phyloP scores from a whole-genome alignment of 73 alveolate species.

The Blepharisma japonicum region DNA sequence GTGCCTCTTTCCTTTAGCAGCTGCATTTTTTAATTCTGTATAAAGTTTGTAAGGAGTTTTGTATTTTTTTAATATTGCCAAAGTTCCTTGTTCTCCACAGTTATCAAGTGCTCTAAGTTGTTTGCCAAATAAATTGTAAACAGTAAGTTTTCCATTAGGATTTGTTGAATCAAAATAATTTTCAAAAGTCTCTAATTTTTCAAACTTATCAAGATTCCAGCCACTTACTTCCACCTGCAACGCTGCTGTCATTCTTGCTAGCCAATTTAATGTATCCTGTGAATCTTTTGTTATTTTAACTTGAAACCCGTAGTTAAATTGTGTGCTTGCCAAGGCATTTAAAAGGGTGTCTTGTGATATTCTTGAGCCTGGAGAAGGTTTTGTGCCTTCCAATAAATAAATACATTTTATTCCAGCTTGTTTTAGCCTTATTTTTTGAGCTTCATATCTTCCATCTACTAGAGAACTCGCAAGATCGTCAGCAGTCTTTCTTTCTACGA shows the following conservation, averaged over 20 bases:
- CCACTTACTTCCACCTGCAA: conserved; percentile 39
- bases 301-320: conserved; percentile 53
- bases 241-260: conserved; percentile 47
- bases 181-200: conserved; percentile 54
- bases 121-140: conserved; percentile 66
- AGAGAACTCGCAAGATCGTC: conserved; percentile 88
- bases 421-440: conserved; percentile 79
- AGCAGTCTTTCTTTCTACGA: conserved; percentile 88
- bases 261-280: conserved; percentile 55
- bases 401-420: conserved; percentile 67
- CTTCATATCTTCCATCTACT: conserved; percentile 88
- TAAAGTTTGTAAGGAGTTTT: conserved; percentile 68
- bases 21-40: conserved; percentile 54
- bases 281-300: conserved; percentile 34
- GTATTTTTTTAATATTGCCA: conserved; percentile 65
- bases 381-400: conserved; percentile 85
- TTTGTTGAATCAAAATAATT: conserved; percentile 63
- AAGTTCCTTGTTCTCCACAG: conserved; percentile 74
- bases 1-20: conserved; percentile 44
- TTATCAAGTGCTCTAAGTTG: conserved; percentile 78
- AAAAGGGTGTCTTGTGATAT: conserved; percentile 35
- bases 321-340: conserved; percentile 53
- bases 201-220: conserved; percentile 34
- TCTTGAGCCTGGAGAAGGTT: conserved; percentile 29
- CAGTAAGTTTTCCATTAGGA: conserved; percentile 67